Evolutionary conservation across 768 basidiomycete genomes (phyloP), one percentile per base, ranked within the genome.

Genomic region (Amyloporia xantha): DNA sequence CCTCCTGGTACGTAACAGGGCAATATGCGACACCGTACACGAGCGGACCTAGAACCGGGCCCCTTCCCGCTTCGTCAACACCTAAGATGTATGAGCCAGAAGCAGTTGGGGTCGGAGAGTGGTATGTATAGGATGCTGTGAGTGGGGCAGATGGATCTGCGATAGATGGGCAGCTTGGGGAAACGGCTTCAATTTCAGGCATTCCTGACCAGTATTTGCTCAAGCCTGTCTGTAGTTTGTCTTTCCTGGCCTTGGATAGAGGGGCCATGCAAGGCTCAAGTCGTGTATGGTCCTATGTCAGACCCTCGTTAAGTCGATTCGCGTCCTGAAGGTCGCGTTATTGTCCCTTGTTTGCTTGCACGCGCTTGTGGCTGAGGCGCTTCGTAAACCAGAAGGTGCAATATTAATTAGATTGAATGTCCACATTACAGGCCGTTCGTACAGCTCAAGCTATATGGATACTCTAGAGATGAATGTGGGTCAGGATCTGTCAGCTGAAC

Each of bases 61-160:
- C 96, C 47, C 96, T 76, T 0, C 96, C 96, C 0, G 96, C 96
- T 64, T 99, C 96, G 65, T 99, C 96, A n/a, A 99, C 93, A 20
- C 96, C 96, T 43, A 99, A 84, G 42, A 97, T 90, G 69, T 94
- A 96, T 0, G 87, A 86, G 0, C 90, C 90, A 1, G 65, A 49
- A 1, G 81, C 76, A 0, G 82, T 84, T 2, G 90, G 89, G 0
- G 64, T 76, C 1, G 81, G 74, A 0, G 87, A 86, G 62, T 90
- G 86, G 60, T 87, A 81, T 0, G 87, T 84, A 61, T 91, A 91
- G 0, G 90, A 89, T 9, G 77, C 72, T 4, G 70, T 73, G 26
- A 90, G 72, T 0, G 85, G 78, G 0, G 64, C 68, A 2, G 77
- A 77, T 9, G 79, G 76, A 13, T 74, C 74, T 20, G 78, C 76